phyloP scores from a whole-genome alignment of 441 rosid species.

The Geranium incanum region DNA sequence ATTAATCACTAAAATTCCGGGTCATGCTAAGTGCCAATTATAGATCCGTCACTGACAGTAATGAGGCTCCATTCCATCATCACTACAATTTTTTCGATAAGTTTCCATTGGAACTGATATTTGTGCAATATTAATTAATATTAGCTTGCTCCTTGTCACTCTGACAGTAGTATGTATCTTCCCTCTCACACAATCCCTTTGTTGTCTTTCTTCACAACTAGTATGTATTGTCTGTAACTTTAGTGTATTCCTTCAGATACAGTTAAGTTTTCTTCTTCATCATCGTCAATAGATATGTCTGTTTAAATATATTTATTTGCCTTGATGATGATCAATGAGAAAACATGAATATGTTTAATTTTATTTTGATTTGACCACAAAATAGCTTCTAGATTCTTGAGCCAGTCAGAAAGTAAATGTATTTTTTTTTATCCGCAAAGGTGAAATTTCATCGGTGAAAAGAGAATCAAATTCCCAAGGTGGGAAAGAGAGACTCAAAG shows the following conservation, averaged over 20 bases:
- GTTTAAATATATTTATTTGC: too few species aligned
- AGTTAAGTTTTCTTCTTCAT: neutral
- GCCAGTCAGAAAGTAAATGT: too few species aligned
- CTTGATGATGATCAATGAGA: too few species aligned
- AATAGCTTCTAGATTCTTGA: too few species aligned
- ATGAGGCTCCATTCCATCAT: neutral
- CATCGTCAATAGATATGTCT: neutral
- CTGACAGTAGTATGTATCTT: neutral
- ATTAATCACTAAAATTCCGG: conserved; percentile 13
- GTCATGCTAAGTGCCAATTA: conserved; percentile 1
- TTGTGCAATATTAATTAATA: neutral
- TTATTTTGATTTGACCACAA: too few species aligned
- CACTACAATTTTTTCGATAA: neutral
- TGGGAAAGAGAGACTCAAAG: too few species aligned
- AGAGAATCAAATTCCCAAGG: too few species aligned
- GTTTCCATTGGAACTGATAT: neutral
- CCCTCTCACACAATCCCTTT: conserved; percentile 6
- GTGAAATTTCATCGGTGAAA: too few species aligned
- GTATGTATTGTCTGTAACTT: neutral
- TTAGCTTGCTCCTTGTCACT: neutral
- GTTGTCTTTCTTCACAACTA: conserved; percentile 1
- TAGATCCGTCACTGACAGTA: neutral
- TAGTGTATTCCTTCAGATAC: conserved; percentile 8
- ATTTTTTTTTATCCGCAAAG: too few species aligned
- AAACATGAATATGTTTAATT: too few species aligned